Conservation (phyloP, 2,329 filamentous ascomycete species). For the Aureobasidium sp. region DNA sequence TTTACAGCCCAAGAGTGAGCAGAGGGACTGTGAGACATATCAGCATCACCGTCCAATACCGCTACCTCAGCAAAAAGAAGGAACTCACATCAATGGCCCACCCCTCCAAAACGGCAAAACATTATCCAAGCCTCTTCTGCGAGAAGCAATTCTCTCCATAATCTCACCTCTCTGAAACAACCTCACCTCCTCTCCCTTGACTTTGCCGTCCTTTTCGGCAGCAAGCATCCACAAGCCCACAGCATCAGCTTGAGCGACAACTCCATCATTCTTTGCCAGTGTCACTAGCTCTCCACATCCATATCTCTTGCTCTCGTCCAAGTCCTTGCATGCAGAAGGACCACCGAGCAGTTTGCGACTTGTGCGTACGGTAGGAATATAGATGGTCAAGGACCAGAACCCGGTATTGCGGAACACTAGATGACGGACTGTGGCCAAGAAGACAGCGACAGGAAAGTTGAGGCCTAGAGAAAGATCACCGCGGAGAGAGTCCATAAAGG, state of each 20-base stretch:
- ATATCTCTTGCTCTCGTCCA: conserved; percentile 28
- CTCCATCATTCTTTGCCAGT: conserved; percentile 18
- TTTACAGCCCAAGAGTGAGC: conserved; percentile 30
- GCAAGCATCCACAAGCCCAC: conserved; percentile 30
- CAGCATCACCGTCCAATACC: background rate
- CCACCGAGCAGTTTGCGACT: conserved; percentile 26
- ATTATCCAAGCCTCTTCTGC: conserved; percentile 27
- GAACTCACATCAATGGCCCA: conserved; percentile 27
- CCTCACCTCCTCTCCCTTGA: conserved; percentile 28
- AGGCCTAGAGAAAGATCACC: conserved; percentile 32
- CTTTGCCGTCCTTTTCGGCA: conserved; percentile 25
- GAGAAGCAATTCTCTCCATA: conserved; percentile 24
- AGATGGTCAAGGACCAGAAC: conserved; percentile 29
- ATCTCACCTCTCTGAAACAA: conserved; percentile 28
- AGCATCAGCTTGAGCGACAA: conserved; percentile 25
- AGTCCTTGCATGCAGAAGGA: conserved; percentile 17
- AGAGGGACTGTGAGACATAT: conserved; percentile 18
- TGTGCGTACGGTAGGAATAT: conserved; percentile 28
- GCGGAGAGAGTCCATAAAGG: conserved; percentile 29
- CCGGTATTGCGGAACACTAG: conserved; percentile 28
- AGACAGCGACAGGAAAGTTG: conserved; percentile 31
- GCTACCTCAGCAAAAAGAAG: background rate
- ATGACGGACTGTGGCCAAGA: conserved; percentile 28
- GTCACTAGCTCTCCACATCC: conserved; percentile 25
- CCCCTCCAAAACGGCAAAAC: conserved; percentile 32